Evolutionary conservation across 1,284 basidiomycete genomes (phyloP).

Genomic region (Moniliophthora roreri): DNA sequence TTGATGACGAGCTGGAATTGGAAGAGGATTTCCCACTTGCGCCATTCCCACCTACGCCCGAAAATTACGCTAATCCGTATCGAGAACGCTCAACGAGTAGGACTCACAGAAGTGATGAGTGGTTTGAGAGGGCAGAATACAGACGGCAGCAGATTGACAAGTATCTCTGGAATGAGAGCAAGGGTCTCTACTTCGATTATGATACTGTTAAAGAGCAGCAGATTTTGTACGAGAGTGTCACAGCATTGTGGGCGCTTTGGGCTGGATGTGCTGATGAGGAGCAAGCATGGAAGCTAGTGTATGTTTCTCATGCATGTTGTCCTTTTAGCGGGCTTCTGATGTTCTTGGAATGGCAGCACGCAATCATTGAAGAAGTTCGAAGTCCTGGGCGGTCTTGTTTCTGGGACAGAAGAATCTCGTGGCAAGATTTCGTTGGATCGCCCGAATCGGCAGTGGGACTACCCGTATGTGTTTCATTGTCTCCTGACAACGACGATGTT

Average conservation of each 20-base stretch:
- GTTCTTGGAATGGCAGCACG: conserved; percentile 43
- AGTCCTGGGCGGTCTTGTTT: conserved; percentile 92
- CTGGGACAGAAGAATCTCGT: conserved; percentile 95
- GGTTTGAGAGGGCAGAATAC: conserved; percentile 86
- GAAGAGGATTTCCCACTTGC: conserved; percentile 90
- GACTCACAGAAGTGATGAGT: conserved; percentile 78
- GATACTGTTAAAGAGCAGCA: conserved; percentile 90
- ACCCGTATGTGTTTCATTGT: conserved; percentile 56
- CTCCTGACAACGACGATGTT: conserved; percentile 3
- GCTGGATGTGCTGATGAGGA: conserved; percentile 94
- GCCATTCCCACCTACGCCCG: conserved; percentile 87
- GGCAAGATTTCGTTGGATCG: conserved; percentile 94
- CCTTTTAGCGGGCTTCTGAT: conserved; percentile 14
- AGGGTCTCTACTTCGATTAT: conserved; percentile 95
- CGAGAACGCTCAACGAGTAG: conserved; percentile 65
- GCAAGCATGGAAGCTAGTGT: conserved; percentile 93
- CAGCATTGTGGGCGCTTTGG: conserved; percentile 96
- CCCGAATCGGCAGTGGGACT: conserved; percentile 99
- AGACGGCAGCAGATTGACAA: conserved; percentile 87
- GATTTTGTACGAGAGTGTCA: conserved; percentile 93
- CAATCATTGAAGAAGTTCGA: conserved; percentile 94
- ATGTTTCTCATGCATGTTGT: conserved; percentile 29
- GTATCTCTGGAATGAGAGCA: conserved; percentile 96
- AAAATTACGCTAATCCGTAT: conserved; percentile 63
- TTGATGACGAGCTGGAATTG: conserved; percentile 87